Evolutionary conservation across 2,329 filamentous ascomycete species (phyloP).

Genomic region (Pseudogymnoascus sp.): DNA sequence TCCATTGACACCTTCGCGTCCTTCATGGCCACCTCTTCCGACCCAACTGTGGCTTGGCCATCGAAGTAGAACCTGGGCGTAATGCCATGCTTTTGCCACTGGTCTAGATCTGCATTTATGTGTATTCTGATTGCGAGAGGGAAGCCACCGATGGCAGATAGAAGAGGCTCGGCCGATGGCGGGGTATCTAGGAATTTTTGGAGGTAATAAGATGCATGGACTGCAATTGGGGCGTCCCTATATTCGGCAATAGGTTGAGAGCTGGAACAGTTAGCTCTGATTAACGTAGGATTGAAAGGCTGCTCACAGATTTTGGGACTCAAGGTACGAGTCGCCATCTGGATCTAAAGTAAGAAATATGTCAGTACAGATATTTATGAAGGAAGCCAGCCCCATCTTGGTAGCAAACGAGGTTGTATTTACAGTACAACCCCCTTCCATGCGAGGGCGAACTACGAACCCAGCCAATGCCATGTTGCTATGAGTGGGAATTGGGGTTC

Average conservation of each 20-base stretch:
- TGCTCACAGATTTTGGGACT: constrained; percentile 7
- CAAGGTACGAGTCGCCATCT: constrained; percentile 4
- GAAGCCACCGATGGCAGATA: constrained; percentile 82
- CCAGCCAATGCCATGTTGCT: not conserved
- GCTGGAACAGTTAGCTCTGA: constrained; percentile 13
- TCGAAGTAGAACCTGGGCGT: constrained; percentile 88
- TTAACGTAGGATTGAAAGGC: not conserved
- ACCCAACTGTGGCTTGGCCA: constrained; percentile 71
- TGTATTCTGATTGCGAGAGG: constrained; percentile 70
- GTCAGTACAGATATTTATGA: not conserved
- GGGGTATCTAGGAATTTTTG: constrained; percentile 65
- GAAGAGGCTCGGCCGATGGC: constrained; percentile 73
- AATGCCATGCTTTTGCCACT: constrained; percentile 62
- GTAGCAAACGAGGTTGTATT: not conserved
- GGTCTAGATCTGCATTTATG: constrained; percentile 68
- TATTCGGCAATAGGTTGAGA: constrained; percentile 58
- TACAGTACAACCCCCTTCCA: not conserved
- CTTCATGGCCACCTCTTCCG: constrained; percentile 61
- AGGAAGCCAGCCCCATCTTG: not conserved
- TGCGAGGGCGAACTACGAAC: not conserved
- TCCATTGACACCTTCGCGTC: constrained; percentile 58
- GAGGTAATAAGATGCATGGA: constrained; percentile 88
- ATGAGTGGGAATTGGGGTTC: not conserved
- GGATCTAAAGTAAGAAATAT: not conserved
- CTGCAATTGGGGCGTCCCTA: constrained; percentile 66